Percentiles rank a stretch among this genome's conserved stretches.
These are phyloP conservation scores for Plasmodium vinckei DNA, from an alignment of 169 alveolate species.

Conservation along the genomic window DNA sequence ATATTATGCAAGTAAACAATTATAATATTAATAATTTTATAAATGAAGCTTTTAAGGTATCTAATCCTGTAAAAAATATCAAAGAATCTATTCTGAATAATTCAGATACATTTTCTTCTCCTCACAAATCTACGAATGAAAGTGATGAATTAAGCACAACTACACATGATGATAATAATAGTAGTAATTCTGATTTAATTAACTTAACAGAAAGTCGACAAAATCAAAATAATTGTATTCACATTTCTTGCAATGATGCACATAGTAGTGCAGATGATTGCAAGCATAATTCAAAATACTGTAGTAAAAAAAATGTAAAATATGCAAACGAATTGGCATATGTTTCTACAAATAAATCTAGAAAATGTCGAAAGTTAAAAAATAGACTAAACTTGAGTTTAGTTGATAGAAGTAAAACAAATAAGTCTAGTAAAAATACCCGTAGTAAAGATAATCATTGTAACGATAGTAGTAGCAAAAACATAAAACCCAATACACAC, in stretches of 20 bases:
- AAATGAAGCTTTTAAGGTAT: constrained; percentile 34
- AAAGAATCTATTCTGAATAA: constrained; percentile 52
- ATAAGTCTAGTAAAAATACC: constrained; percentile 4
- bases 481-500: not conserved
- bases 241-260: not conserved
- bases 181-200: not conserved
- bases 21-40: constrained; percentile 53
- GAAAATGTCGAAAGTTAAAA: constrained; percentile 18
- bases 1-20: constrained; percentile 55
- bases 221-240: not conserved
- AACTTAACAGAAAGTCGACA: no score
- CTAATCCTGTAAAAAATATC: constrained; percentile 45
- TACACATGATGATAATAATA: constrained; percentile 13
- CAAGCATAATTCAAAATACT: constrained; percentile 9
- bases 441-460: not conserved
- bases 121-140: constrained; percentile 26
- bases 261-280: constrained; percentile 3
- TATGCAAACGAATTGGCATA: constrained; percentile 13
- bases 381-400: constrained; percentile 29
- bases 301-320: constrained; percentile 9
- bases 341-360: constrained; percentile 1
- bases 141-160: constrained; percentile 29
- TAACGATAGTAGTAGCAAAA: not conserved
- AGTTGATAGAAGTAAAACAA: constrained; percentile 22
- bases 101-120: constrained; percentile 67